Conservation (phyloP, 2,329 filamentous ascomycete genomes). For the Fusarium chaquense region DNA sequence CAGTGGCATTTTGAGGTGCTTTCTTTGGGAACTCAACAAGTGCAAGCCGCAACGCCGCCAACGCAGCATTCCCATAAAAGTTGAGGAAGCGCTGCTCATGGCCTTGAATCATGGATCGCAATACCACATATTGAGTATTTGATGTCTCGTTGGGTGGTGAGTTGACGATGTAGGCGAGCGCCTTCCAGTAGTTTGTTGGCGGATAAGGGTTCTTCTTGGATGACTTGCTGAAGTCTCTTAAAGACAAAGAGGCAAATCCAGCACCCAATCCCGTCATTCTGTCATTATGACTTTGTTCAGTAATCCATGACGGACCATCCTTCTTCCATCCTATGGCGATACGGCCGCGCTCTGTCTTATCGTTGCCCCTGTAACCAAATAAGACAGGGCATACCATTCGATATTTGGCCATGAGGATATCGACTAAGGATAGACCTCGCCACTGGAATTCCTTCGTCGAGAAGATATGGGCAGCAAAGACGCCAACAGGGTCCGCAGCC, state of each 20-base stretch:
- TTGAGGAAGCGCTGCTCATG: conserved; percentile 80
- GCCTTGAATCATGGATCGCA: conserved; percentile 78
- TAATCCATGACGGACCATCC: conserved; percentile 69
- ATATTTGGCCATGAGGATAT: conserved; percentile 89
- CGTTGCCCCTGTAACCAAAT: conserved; percentile 83
- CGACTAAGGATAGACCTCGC: conserved; percentile 76
- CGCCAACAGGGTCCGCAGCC: conserved; percentile 82
- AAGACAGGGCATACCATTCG: conserved; percentile 84
- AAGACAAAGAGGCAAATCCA: conserved; percentile 84
- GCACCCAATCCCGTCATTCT: conserved; percentile 86
- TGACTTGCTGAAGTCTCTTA: conserved; percentile 83
- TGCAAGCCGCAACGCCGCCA: conserved; percentile 77
- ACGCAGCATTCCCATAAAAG: conserved; percentile 82
- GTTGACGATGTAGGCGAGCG: conserved; percentile 81
- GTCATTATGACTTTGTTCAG: conserved; percentile 80
- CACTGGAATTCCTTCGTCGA: conserved; percentile 75
- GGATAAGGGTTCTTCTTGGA: conserved; percentile 79
- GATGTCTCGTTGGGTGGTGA: conserved; percentile 75
- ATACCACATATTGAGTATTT: conserved; percentile 78
- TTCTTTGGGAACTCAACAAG: conserved; percentile 78
- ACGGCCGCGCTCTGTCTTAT: conserved; percentile 77
- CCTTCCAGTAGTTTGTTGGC: conserved; percentile 84
- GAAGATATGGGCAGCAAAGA: conserved; percentile 80
- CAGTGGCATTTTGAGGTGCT: conserved; percentile 61
- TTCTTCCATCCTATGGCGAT: conserved; percentile 79